Conservation (phyloP, 805 yeast species). For the Wickerhamomyces rabaulensis region DNA sequence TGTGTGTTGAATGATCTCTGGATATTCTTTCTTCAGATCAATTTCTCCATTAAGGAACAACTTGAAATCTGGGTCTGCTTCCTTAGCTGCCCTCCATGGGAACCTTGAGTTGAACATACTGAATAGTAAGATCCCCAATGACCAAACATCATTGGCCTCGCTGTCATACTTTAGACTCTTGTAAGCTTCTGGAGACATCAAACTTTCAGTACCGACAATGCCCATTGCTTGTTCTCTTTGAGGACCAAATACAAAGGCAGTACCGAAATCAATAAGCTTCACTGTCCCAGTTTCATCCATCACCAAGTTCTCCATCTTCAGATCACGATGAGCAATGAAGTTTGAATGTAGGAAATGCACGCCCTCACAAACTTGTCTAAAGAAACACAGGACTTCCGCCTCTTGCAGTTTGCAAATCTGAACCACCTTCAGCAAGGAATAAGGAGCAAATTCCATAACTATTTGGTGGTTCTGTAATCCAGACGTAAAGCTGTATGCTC, state of each 20-base stretch:
- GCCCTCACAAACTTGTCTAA: slow-evolving; percentile 74
- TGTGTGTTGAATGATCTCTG: slow-evolving; percentile 2
- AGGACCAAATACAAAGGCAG: slow-evolving; percentile 64
- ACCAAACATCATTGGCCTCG: slow-evolving; percentile 80
- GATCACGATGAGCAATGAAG: slow-evolving; percentile 87
- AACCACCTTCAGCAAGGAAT: slow-evolving; percentile 81
- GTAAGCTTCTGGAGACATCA: slow-evolving; percentile 87
- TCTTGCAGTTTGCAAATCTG: slow-evolving; percentile 71
- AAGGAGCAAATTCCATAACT: slow-evolving; percentile 87
- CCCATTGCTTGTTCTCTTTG: slow-evolving; percentile 64
- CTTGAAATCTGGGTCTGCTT: slow-evolving; percentile 25
- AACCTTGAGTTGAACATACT: slow-evolving; percentile 56
- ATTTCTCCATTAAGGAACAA: slow-evolving; percentile 1
- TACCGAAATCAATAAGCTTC: slow-evolving; percentile 88
- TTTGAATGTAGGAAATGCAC: slow-evolving; percentile 64
- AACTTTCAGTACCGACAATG: slow-evolving; percentile 89
- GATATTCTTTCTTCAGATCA: slow-evolving; percentile 3
- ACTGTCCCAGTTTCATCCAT: slow-evolving; percentile 66
- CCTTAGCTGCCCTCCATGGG: slow-evolving; percentile 45
- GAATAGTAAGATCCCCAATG: slow-evolving; percentile 79
- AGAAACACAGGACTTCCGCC: slow-evolving; percentile 69
- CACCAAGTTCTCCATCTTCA: slow-evolving; percentile 89
- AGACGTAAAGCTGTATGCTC: slow-evolving; percentile 65
- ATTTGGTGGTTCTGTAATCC: slow-evolving; percentile 56
- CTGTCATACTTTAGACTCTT: slow-evolving; percentile 67